These are phyloP conservation scores for Plectosphaerella sp. DNA, from an alignment of 2,329 filamentous ascomycete species.

Conservation along the genomic window DNA sequence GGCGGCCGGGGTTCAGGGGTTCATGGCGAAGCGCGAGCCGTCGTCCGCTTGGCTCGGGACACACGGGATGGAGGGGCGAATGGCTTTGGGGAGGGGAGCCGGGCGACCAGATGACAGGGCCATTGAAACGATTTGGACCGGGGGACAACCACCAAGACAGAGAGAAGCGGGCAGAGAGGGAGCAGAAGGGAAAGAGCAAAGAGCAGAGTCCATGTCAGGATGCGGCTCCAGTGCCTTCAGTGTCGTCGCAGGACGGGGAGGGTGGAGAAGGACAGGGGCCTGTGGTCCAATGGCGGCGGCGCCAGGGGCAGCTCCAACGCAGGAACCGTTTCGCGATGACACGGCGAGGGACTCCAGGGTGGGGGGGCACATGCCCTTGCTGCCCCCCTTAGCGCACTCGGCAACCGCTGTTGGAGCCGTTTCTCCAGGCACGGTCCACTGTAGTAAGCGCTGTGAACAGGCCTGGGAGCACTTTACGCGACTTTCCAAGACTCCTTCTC, in stretches of 20 bases:
- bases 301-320: constrained; percentile 21
- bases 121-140: background rate
- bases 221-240: constrained; percentile 23
- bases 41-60: constrained; percentile 7
- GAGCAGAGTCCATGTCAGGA: background rate
- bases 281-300: constrained; percentile 16
- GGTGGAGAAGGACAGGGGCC: constrained; percentile 11
- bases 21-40: too few relatives aligned
- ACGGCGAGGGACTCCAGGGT: background rate
- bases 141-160: background rate
- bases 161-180: background rate
- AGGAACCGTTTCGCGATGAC: constrained; percentile 30
- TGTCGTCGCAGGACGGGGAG: constrained; percentile 23
- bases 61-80: constrained; percentile 5
- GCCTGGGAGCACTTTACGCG: too few relatives aligned
- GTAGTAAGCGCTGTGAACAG: too few relatives aligned
- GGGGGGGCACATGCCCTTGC: too few relatives aligned
- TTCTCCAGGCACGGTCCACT: too few relatives aligned
- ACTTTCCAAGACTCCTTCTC: too few relatives aligned
- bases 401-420: background rate
- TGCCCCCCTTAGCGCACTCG: background rate
- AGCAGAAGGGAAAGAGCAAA: background rate
- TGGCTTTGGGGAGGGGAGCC: background rate
- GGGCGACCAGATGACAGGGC: background rate
- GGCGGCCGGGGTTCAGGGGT: background rate